Evolutionary conservation across 2,329 filamentous ascomycete species (phyloP).

Genomic region (Aspergillus tanneri): DNA sequence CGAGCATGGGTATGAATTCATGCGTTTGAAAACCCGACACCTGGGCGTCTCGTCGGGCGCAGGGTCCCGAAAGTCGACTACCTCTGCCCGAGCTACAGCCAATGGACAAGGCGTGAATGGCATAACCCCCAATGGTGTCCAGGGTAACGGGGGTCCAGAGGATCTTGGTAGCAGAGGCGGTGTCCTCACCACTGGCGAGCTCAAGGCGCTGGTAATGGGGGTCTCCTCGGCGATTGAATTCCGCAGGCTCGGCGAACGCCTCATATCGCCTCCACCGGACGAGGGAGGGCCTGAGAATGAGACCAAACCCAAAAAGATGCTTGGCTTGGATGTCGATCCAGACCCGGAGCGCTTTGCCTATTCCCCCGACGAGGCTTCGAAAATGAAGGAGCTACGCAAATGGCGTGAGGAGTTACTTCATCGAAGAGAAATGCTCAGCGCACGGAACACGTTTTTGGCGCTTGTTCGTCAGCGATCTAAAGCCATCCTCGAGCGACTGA

Average conservation of each 20-base stretch:
- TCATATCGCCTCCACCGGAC: slow-evolving; percentile 35
- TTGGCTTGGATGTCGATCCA: slow-evolving; percentile 28
- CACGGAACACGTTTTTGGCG: slow-evolving; percentile 43
- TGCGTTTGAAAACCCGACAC: slow-evolving; percentile 36
- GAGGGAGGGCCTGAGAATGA: slow-evolving; percentile 20
- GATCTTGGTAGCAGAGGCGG: slow-evolving; percentile 46
- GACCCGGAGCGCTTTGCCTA: slow-evolving; percentile 33
- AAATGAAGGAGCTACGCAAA: slow-evolving; percentile 39
- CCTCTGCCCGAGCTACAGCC: slow-evolving; percentile 5
- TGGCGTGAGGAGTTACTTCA: slow-evolving; percentile 35
- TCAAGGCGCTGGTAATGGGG: slow-evolving; percentile 41
- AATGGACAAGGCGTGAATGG: slow-evolving; percentile 1
- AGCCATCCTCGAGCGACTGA: slow-evolving; percentile 44
- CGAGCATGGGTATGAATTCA: slow-evolving; percentile 49
- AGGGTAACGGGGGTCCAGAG: slow-evolving; percentile 24
- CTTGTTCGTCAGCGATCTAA: slow-evolving; percentile 45
- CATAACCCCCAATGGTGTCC: slow-evolving; percentile 10
- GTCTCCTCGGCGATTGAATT: slow-evolving; percentile 43
- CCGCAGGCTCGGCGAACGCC: slow-evolving; percentile 41
- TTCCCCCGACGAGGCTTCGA: slow-evolving; percentile 39
- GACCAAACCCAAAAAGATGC: slow-evolving; percentile 23
- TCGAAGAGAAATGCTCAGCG: slow-evolving; percentile 42
- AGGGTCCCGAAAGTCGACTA: slow-evolving; percentile 15
- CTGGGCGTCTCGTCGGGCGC: slow-evolving; percentile 26
- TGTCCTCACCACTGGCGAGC: slow-evolving; percentile 41